Evolutionary conservation across 2,329 filamentous ascomycete genomes (phyloP), one percentile per base, ranked within the genome.

Genomic region (Monosporascus sp.): DNA sequence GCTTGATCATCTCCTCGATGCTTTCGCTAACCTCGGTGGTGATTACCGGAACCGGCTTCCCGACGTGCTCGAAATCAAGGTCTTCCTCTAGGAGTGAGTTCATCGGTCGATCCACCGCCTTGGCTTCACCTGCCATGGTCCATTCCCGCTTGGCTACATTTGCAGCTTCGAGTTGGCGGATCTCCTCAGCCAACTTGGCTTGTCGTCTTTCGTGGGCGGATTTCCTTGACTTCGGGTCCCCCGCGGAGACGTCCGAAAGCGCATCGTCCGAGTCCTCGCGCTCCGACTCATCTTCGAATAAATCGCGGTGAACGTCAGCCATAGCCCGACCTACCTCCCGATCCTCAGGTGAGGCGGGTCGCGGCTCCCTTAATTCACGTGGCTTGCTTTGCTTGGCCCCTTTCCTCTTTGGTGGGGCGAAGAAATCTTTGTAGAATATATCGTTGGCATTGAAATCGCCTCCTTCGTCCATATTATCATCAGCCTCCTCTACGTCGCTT

Each of bases 71-170:
- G 67, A 97, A 99, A 60, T 97, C 93, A 25, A 99, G 81, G 64
- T 97, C 91, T 73, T 97, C 85, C 67, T 97, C 92, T 1, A 99
- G 82, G 2, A 99, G 80, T 1, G 93, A 97, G 74, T 99, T 97
- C 51, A 90, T 69, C 0, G 94, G 94, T 37, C 94, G 83, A 61
- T 94, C 90, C 1, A 79, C 78, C 2, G 90, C 93, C 48, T 85
- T 81, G 5, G 92, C 92, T 77, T 99, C 94, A 65, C 94, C 94
- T 9, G 88, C 82, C 50, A 97, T 76, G 18, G 89, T 88, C 94
- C 94, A 99, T 65, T 93, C 85, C 54, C 91, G 87, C 72, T 96
- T 95, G 31, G 89, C 88, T 1, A 97, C 87, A 51, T 92, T 93
- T 27, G 87, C 90, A 4, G 89, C 85, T 77, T 99, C 94, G 18